Conservation (phyloP, 345 rosid species). For the Toxicodendron radicans region DNA sequence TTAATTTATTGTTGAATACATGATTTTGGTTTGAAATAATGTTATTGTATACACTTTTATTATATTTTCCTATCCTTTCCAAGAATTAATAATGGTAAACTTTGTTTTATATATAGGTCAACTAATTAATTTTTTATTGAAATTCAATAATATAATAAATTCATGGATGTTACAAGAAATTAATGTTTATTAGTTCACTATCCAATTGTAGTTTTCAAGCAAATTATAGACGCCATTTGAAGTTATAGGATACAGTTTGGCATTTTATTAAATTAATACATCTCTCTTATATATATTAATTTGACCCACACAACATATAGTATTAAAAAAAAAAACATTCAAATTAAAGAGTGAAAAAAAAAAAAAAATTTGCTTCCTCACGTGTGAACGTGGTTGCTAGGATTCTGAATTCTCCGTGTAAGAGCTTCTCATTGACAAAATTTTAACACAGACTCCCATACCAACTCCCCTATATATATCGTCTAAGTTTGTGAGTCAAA, state of each 20-base stretch:
- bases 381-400: constrained; percentile 17
- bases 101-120: neutral
- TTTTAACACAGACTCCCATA: neutral
- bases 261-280: too few relatives aligned
- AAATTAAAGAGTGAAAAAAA: neutral
- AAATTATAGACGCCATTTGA: too few relatives aligned
- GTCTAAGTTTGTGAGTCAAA: neutral
- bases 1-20: neutral
- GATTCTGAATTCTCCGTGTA: neutral
- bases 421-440: constrained; percentile 16
- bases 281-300: too few relatives aligned
- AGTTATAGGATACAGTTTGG: too few relatives aligned
- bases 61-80: neutral
- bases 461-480: neutral
- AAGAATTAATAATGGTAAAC: too few relatives aligned
- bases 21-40: neutral
- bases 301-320: neutral
- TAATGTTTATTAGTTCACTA: too few relatives aligned
- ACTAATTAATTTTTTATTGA: neutral
- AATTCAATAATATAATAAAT: too few relatives aligned
- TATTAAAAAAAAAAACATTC: neutral
- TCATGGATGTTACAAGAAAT: neutral
- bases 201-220: too few relatives aligned
- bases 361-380: neutral
- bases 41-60: neutral